Evolutionary conservation across 1,284 basidiomycete species (phyloP).

Genomic region (Apiotrichum laibachii): DNA sequence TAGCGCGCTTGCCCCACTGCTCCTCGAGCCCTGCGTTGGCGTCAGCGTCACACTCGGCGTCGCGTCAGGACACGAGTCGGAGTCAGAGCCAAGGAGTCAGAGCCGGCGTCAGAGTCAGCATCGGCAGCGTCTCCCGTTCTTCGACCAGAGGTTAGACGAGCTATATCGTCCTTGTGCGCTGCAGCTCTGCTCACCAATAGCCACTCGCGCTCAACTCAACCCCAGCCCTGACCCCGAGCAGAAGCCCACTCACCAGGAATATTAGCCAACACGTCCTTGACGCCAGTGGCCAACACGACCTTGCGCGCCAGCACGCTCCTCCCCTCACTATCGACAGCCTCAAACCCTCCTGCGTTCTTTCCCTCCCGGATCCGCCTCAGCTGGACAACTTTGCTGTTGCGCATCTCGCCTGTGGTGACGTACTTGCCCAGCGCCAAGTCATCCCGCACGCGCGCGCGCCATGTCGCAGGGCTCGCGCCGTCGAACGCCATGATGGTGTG

Average conservation of each 20-base stretch:
- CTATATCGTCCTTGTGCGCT: too few relatives aligned
- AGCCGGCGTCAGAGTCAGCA: background rate
- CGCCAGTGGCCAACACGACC: constrained; percentile 35
- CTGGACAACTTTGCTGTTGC: constrained; percentile 19
- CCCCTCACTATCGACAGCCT: constrained; percentile 23
- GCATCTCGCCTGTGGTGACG: background rate
- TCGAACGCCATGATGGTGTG: constrained; percentile 32
- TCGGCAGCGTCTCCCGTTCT: background rate
- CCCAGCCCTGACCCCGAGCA: too few relatives aligned
- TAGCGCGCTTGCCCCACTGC: constrained; percentile 31
- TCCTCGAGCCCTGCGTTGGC: constrained; percentile 24
- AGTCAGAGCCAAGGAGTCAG: too few relatives aligned
- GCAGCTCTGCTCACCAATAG: too few relatives aligned
- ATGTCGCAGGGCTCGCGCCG: constrained; percentile 15
- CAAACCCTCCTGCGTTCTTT: constrained; percentile 8
- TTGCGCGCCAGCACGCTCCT: constrained; percentile 22
- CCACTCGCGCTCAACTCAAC: too few relatives aligned
- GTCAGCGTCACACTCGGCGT: too few relatives aligned
- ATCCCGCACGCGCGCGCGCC: constrained; percentile 13
- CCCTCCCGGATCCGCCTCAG: constrained; percentile 3
- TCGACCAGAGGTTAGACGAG: too few relatives aligned
- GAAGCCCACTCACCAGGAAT: constrained; percentile 30
- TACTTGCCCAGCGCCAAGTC: constrained; percentile 1
- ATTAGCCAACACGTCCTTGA: constrained; percentile 29
- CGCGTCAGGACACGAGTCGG: background rate